Conservation (phyloP, 257 asterid species). For the Petunia axillaris region DNA sequence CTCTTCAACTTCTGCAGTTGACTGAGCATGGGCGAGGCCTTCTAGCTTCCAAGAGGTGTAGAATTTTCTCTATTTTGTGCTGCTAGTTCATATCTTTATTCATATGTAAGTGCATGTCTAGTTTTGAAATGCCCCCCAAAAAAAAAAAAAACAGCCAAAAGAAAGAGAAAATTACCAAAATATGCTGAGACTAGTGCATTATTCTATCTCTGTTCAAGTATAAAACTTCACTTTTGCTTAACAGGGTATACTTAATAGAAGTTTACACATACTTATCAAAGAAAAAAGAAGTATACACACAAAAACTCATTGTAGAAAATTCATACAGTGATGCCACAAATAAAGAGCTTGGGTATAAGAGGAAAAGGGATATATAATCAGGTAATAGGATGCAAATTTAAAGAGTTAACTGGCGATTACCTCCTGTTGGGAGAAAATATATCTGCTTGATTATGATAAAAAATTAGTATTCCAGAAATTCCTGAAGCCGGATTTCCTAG, state of each 20-base stretch:
- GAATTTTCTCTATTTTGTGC: conserved; percentile 27
- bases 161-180: not conserved
- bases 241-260: not conserved
- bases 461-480: conserved; percentile 8
- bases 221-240: not conserved
- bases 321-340: conserved; percentile 7
- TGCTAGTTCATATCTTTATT: conserved; percentile 12
- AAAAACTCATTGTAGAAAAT: not conserved
- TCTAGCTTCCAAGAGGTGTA: conserved; percentile 87
- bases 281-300: not conserved
- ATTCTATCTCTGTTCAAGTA: not conserved
- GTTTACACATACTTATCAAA: not conserved
- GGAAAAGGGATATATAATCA: not conserved
- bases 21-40: conserved; percentile 96
- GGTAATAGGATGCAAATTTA: not conserved
- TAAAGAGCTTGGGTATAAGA: not conserved
- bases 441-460: conserved; percentile 17
- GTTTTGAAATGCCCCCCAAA: not conserved
- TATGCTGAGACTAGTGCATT: not conserved
- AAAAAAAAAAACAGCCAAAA: conserved; percentile 7
- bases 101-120: not conserved
- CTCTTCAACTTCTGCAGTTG: conserved; percentile 97
- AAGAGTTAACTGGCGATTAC: not conserved
- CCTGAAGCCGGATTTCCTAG: not conserved
- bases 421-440: not conserved